Conservation (phyloP, 139 green algal species). For the Edaphochlamys debaryana region DNA sequence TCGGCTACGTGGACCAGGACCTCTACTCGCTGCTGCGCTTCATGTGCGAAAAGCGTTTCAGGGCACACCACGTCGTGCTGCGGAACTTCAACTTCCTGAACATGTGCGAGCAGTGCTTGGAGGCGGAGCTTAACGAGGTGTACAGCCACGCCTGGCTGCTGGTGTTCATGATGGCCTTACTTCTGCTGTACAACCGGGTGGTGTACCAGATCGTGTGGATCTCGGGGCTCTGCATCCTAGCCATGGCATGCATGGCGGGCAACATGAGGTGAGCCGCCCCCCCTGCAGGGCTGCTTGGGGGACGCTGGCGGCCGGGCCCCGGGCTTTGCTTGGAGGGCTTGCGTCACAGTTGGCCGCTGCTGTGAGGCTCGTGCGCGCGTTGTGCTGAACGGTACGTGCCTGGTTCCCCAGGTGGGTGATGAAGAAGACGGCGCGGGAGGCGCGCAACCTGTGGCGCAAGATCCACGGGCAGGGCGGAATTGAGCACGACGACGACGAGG, state of each 20-base stretch:
- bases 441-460: slow-evolving; percentile 31
- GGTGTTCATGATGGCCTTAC: slow-evolving; percentile 37
- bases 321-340: too few species aligned
- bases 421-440: slow-evolving; percentile 41
- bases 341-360: too few species aligned
- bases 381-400: too few species aligned
- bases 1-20: slow-evolving; percentile 33
- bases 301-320: too few species aligned
- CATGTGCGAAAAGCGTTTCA: slow-evolving; percentile 44
- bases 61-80: slow-evolving; percentile 34
- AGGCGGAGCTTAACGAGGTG: slow-evolving; percentile 44
- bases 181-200: slow-evolving; percentile 36
- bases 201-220: slow-evolving; percentile 37
- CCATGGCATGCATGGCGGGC: slow-evolving; percentile 1
- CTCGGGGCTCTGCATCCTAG: background rate
- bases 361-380: too few species aligned
- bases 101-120: slow-evolving; percentile 42
- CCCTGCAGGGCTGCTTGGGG: too few species aligned
- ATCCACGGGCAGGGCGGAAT: slow-evolving; percentile 1
- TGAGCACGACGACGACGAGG: background rate
- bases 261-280: slow-evolving; percentile 21
- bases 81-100: slow-evolving; percentile 44
- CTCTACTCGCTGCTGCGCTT: slow-evolving; percentile 43
- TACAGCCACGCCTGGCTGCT: slow-evolving; percentile 46
- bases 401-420: slow-evolving; percentile 9